Evolutionary conservation across 1,284 basidiomycete species (phyloP).

Genomic region (Boletellus sp.): DNA sequence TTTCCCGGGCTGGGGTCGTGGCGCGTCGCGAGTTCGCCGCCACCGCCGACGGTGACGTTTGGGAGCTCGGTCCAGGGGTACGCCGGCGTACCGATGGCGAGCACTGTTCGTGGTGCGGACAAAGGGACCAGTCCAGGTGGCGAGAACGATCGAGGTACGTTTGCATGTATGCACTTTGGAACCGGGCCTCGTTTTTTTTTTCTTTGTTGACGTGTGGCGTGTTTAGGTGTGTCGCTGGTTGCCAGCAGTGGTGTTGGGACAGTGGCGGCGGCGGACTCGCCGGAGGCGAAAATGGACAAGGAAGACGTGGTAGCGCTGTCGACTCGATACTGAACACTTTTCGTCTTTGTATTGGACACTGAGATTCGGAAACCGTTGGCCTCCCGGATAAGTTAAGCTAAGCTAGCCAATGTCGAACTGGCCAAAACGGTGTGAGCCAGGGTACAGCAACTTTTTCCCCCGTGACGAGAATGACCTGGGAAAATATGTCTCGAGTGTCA

Average conservation of each 20-base stretch:
- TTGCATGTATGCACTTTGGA: too few relatives aligned
- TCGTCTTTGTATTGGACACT: too few relatives aligned
- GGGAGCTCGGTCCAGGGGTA: slow-evolving; percentile 3
- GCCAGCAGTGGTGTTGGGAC: background rate
- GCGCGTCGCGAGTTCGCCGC: slow-evolving; percentile 15
- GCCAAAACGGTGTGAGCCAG: too few relatives aligned
- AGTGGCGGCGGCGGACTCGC: background rate
- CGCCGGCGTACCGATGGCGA: background rate
- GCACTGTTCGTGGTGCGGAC: background rate
- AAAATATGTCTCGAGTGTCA: too few relatives aligned
- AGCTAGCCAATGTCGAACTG: too few relatives aligned
- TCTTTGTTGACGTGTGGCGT: too few relatives aligned
- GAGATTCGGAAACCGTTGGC: too few relatives aligned
- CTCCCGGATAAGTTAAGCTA: too few relatives aligned
- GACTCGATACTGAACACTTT: too few relatives aligned
- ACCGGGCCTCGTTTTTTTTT: background rate
- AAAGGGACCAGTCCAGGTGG: background rate
- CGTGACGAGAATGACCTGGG: too few relatives aligned
- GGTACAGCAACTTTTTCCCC: too few relatives aligned
- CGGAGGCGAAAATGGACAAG: background rate
- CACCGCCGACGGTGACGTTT: background rate
- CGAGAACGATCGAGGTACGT: slow-evolving; percentile 6
- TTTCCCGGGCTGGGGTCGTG: slow-evolving; percentile 20
- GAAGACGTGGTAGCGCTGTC: background rate
- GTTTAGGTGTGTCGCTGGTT: background rate